phyloP scores from a whole-genome alignment of 495 filamentous ascomycete species.

The Neurospora tetraspora region DNA sequence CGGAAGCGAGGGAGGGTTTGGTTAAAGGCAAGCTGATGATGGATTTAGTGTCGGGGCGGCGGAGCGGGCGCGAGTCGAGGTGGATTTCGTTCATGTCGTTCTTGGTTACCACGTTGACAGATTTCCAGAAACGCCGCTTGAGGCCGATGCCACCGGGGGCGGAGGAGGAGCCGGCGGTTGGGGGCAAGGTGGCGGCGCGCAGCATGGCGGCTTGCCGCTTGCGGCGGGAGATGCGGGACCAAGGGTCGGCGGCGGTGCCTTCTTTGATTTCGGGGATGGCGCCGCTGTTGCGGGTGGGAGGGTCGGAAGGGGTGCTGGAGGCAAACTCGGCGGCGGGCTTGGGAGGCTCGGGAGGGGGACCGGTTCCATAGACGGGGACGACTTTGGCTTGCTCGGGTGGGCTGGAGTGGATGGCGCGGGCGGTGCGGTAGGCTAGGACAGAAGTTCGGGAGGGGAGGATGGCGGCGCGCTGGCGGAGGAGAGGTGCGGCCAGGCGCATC shows the following conservation, averaged over 20 bases:
- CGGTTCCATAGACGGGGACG: conserved; percentile 63
- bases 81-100: conserved; percentile 48
- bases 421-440: not conserved
- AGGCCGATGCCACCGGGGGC: conserved; percentile 17
- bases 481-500: conserved; percentile 6
- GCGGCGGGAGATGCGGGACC: conserved; percentile 40
- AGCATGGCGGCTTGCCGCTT: conserved; percentile 43
- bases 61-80: conserved; percentile 72
- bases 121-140: conserved; percentile 73
- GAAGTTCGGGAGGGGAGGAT: not conserved
- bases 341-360: conserved; percentile 74
- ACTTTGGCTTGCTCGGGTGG: conserved; percentile 35
- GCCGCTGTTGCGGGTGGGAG: not conserved
- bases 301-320: conserved; percentile 15
- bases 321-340: conserved; percentile 39
- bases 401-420: conserved; percentile 32
- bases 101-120: conserved; percentile 49
- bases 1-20: conserved; percentile 76
- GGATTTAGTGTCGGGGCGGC: conserved; percentile 54
- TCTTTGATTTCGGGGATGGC: not conserved
- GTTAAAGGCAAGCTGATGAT: conserved; percentile 59
- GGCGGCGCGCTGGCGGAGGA: not conserved
- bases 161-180: not conserved
- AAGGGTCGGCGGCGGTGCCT: conserved; percentile 19
- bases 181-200: conserved; percentile 17